These are phyloP conservation scores for Secale cereale DNA, from an alignment of 176 grass and related monocot species.

Conservation along the genomic window DNA sequence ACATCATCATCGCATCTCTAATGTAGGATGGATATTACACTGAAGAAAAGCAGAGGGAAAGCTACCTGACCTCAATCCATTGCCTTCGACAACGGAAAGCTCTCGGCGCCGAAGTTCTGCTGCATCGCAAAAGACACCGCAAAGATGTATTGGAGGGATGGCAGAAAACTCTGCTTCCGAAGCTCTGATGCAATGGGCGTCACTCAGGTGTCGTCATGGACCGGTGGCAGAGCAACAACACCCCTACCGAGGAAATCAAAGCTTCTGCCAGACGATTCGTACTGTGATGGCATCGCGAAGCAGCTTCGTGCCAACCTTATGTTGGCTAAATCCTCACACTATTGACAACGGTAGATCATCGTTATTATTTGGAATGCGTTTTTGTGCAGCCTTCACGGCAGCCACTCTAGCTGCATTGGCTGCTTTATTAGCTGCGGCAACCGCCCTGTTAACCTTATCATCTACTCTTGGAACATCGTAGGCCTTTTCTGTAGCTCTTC, in stretches of 20 bases:
- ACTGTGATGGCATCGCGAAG: conserved; percentile 43
- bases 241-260: conserved; percentile 21
- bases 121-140: conserved; percentile 37
- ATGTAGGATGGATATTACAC: conserved; percentile 40
- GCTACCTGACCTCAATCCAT: conserved; percentile 43
- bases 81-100: conserved; percentile 83
- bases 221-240: conserved; percentile 32
- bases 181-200: conserved; percentile 34
- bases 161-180: conserved; percentile 33
- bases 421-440: conserved; percentile 86
- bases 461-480: conserved; percentile 82
- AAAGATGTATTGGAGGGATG: conserved; percentile 43
- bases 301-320: conserved; percentile 37
- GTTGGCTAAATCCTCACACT: conserved; percentile 52
- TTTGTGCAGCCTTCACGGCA: conserved; percentile 90
- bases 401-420: conserved; percentile 96
- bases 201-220: conserved; percentile 20
- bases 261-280: conserved; percentile 33
- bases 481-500: conserved; percentile 84
- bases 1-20: conserved; percentile 42
- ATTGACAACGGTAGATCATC: conserved; percentile 55
- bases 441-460: conserved; percentile 79
- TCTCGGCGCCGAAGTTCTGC: conserved; percentile 43
- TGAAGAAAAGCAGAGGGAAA: conserved; percentile 31
- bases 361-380: conserved; percentile 50